Conservation (phyloP, 2,329 filamentous ascomycete genomes). For the Sporothrix euskadiensis region DNA sequence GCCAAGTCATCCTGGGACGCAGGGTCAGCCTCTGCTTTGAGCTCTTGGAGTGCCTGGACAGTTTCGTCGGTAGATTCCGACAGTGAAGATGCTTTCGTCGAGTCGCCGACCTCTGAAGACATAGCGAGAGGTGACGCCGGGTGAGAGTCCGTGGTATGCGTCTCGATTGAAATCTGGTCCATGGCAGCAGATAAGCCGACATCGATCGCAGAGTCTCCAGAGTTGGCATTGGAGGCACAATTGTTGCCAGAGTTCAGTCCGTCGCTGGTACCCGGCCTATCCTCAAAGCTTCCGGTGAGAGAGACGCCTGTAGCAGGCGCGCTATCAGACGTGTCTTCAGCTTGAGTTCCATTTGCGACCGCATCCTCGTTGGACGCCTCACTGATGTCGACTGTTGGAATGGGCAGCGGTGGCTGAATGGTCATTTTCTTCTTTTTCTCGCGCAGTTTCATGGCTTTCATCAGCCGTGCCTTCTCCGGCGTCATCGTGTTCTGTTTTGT, state of each 20-base stretch:
- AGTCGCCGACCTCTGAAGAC: slow-evolving; percentile 58
- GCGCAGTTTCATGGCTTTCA: slow-evolving; percentile 89
- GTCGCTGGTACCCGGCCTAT: slow-evolving; percentile 12
- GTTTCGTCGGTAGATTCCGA: slow-evolving; percentile 65
- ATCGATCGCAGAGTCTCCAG: slow-evolving; percentile 56
- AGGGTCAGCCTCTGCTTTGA: slow-evolving; percentile 9
- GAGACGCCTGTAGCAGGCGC: slow-evolving; percentile 3
- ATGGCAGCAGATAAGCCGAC: slow-evolving; percentile 50
- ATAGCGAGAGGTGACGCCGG: slow-evolving; percentile 56
- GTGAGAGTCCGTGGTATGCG: slow-evolving; percentile 55
- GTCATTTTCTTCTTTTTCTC: slow-evolving; percentile 69
- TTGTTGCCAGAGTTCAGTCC: background rate
- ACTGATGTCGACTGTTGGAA: slow-evolving; percentile 36
- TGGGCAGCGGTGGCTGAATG: slow-evolving; percentile 36
- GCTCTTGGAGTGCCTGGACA: slow-evolving; percentile 39
- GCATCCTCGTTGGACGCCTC: slow-evolving; percentile 25
- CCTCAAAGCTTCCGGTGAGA: slow-evolving; percentile 11
- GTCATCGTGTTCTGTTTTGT: slow-evolving; percentile 60
- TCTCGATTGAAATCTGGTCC: slow-evolving; percentile 52
- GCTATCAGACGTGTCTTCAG: slow-evolving; percentile 7
- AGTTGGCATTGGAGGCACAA: background rate
- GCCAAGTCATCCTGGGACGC: background rate
- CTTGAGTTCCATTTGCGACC: background rate
- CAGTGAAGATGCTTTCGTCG: slow-evolving; percentile 64
- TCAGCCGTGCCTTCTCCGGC: slow-evolving; percentile 84